Base-by-base conservation (phyloP, 2,329 filamentous ascomycete species). In the Phymatotrichopsis omnivora region DNA sequence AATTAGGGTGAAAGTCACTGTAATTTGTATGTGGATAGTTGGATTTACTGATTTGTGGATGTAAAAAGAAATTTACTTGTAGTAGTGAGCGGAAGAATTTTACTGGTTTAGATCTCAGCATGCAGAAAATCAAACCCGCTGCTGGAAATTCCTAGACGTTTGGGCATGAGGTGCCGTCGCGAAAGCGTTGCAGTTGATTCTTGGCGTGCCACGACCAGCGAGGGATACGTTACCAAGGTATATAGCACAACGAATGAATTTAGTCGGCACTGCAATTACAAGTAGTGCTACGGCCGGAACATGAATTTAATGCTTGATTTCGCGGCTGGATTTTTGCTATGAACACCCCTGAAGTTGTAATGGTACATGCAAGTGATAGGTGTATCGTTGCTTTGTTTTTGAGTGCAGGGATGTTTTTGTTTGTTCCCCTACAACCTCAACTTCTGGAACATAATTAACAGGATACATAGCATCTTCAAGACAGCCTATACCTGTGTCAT, bases 131-230 rank as follows among this genome's bases (percentile, higher is more conserved):
- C n/a, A n/a, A n/a, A n/a, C n/a, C n/a, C n/a, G n/a, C n/a, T n/a
- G n/a, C n/a, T n/a, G n/a, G n/a, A n/a, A n/a, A n/a, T n/a, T n/a
- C n/a, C n/a, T n/a, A n/a, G n/a, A n/a, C n/a, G n/a, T n/a, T n/a
- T n/a, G n/a, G n/a, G n/a, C n/a, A n/a, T n/a, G n/a, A n/a, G n/a
- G n/a, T n/a, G n/a, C 78, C 3, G 75, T 75, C 0, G 71, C 76
- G 54, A 82, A 82, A 63, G 78, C 78, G 4, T 78, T 76, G 2
- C 78, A 82, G 65, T 73, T 82, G 45, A 69, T 82, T 43, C 76
- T 79, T 35, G 78, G 78, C 53, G 78, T 73, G 39, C 76, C 76
- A 23, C 80, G 77, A 27, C 69, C 69, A 29, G 25, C 20, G 12
- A 25, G 24, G 8, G 36, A 34, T 7, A 57, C 62, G 1, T n/a